These are phyloP conservation scores for Acer saccharum DNA, from an alignment of 345 rosid species.

Conservation along the genomic window DNA sequence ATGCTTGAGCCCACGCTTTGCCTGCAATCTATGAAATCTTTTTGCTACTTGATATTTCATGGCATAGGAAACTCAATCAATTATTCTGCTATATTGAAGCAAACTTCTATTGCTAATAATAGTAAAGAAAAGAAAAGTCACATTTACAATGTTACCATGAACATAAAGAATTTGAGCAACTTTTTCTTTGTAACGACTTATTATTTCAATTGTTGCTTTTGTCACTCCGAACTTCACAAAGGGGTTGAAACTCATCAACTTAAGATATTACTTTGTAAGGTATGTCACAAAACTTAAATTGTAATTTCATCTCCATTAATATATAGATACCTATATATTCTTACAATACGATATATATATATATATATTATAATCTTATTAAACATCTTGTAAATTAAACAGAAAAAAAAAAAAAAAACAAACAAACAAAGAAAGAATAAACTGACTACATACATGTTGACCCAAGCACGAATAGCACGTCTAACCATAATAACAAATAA, in stretches of 20 bases:
- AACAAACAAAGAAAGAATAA: no score
- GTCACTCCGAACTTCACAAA: slow-evolving; percentile 89
- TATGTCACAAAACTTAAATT: no score
- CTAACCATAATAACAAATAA: no score
- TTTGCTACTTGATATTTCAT: not conserved
- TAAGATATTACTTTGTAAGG: no score
- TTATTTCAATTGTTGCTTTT: slow-evolving; percentile 91
- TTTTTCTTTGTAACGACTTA: slow-evolving; percentile 59
- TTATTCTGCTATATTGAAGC: not conserved
- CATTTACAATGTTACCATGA: slow-evolving; percentile 91
- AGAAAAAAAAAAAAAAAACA: no score
- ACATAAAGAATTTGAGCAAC: slow-evolving; percentile 51
- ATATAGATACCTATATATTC: no score
- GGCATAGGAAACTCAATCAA: not conserved
- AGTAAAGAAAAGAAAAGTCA: slow-evolving; percentile 19
- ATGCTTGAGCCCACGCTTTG: not conserved
- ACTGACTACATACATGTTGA: no score
- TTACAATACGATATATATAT: no score
- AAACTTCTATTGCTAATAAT: not conserved
- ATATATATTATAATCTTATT: no score
- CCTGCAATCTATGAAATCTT: not conserved
- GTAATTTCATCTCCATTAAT: no score
- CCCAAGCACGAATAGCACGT: no score
- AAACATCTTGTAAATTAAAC: no score
- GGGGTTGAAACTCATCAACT: slow-evolving; percentile 85